Conservation (phyloP, 495 filamentous ascomycete species). For the Amniculicola lignicola region DNA sequence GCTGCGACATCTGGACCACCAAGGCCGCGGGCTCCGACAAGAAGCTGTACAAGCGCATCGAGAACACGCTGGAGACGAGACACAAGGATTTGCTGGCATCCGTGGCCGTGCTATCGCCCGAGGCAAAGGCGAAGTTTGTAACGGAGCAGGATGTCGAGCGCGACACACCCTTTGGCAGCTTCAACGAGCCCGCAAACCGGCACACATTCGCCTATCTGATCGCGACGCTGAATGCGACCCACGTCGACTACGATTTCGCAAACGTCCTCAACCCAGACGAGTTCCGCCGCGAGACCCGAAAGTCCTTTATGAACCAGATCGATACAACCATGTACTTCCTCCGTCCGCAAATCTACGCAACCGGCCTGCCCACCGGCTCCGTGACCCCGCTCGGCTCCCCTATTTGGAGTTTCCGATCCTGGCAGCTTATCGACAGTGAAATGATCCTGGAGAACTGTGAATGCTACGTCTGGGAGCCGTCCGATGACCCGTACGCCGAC, state of each 20-base stretch:
- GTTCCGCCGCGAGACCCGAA: constrained; percentile 49
- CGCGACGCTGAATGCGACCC: constrained; percentile 93
- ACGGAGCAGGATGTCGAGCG: constrained; percentile 70
- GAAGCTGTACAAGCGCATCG: constrained; percentile 94
- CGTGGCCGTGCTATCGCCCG: constrained; percentile 75
- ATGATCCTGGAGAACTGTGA: constrained; percentile 84
- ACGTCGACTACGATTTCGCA: constrained; percentile 70
- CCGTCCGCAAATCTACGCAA: constrained; percentile 55
- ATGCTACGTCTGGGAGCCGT: constrained; percentile 79
- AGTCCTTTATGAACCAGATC: constrained; percentile 75
- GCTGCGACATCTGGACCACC: constrained; percentile 94
- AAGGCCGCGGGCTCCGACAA: constrained; percentile 93
- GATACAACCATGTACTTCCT: constrained; percentile 83
- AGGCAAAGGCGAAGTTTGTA: constrained; percentile 54
- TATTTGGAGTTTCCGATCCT: constrained; percentile 81
- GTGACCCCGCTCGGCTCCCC: constrained; percentile 40
- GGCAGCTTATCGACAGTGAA: constrained; percentile 85
- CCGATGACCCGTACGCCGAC: constrained; percentile 77
- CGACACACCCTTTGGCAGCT: constrained; percentile 83
- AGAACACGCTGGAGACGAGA: constrained; percentile 79
- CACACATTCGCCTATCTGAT: constrained; percentile 94
- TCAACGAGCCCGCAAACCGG: constrained; percentile 81
- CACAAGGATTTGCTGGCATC: constrained; percentile 82
- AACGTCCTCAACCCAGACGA: neutral
- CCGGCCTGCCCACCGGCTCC: constrained; percentile 31